Percentiles rank a stretch among this genome's conserved stretches.
These are phyloP conservation scores for Erodium texanum DNA, from an alignment of 441 rosid genomes.

Conservation along the genomic window DNA sequence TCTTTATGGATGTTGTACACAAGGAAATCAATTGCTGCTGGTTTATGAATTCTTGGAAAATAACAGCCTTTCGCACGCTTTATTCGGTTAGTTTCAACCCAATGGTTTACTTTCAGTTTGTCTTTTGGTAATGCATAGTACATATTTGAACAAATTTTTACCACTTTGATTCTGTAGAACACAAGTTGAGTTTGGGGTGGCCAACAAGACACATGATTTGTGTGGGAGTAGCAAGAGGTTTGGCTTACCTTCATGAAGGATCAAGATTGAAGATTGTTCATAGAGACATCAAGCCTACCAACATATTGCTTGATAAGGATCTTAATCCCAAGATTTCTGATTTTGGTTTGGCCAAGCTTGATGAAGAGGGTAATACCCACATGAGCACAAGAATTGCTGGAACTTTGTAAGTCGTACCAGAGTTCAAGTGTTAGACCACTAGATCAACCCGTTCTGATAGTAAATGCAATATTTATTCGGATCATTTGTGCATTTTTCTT, in stretches of 20 bases:
- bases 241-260: constrained; percentile 68
- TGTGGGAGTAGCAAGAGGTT: constrained; percentile 55
- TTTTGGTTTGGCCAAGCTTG: constrained; percentile 70
- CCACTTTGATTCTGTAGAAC: constrained; percentile 10
- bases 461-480: not conserved
- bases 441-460: no score
- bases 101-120: not conserved
- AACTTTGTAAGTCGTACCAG: constrained; percentile 61
- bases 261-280: constrained; percentile 34
- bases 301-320: constrained; percentile 62
- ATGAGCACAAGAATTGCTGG: constrained; percentile 27
- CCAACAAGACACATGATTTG: constrained; percentile 29
- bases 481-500: no score
- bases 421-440: no score
- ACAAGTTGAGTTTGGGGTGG: constrained; percentile 32
- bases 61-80: constrained; percentile 43
- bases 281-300: constrained; percentile 51
- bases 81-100: constrained; percentile 33
- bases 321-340: constrained; percentile 69
- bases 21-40: constrained; percentile 40
- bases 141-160: not conserved
- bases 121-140: not conserved
- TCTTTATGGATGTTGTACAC: constrained; percentile 45
- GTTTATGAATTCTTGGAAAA: constrained; percentile 51
- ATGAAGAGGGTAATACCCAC: constrained; percentile 76